phyloP scores from a whole-genome alignment of 148 eudicot species.

The Vaccinium darrowii region DNA sequence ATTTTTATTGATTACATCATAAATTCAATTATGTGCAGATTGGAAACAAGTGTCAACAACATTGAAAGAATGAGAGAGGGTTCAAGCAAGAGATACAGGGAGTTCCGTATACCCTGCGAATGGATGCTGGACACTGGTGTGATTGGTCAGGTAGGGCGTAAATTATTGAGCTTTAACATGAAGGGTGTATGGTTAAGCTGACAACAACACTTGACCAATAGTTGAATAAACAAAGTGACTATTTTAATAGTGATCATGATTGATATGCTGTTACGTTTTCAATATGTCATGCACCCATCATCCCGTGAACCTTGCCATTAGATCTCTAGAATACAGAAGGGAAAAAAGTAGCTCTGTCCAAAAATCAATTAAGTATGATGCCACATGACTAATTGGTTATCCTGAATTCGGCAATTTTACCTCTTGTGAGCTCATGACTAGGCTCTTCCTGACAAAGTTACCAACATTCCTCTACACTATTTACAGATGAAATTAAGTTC shows the following conservation, averaged over 20 bases:
- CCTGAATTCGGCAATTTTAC: not conserved
- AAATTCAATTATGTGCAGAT: conserved; percentile 32
- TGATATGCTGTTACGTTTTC: not conserved
- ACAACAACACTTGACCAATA: conserved; percentile 10
- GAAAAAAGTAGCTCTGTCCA: not conserved
- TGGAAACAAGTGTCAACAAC: conserved; percentile 55
- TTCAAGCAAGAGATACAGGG: conserved; percentile 56
- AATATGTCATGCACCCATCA: conserved; percentile 1
- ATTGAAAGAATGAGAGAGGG: conserved; percentile 68
- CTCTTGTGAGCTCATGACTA: not conserved
- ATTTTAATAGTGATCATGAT: not conserved
- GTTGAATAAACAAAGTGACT: not conserved
- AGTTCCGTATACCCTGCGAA: conserved; percentile 64
- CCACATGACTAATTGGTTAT: conserved; percentile 1
- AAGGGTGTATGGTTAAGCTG: conserved; percentile 2
- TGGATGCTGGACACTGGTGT: conserved; percentile 76
- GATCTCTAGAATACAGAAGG: not conserved
- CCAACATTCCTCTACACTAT: not conserved
- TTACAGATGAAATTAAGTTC: conserved; percentile 67
- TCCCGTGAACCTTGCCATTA: not conserved
- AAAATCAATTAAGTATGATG: not conserved
- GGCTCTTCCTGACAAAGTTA: conserved; percentile 5
- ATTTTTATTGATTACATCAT: not conserved
- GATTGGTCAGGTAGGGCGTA: conserved; percentile 59
- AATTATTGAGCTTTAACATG: conserved; percentile 7